Conservation (phyloP, 106 monocot species). For the Chionographis japonica region DNA sequence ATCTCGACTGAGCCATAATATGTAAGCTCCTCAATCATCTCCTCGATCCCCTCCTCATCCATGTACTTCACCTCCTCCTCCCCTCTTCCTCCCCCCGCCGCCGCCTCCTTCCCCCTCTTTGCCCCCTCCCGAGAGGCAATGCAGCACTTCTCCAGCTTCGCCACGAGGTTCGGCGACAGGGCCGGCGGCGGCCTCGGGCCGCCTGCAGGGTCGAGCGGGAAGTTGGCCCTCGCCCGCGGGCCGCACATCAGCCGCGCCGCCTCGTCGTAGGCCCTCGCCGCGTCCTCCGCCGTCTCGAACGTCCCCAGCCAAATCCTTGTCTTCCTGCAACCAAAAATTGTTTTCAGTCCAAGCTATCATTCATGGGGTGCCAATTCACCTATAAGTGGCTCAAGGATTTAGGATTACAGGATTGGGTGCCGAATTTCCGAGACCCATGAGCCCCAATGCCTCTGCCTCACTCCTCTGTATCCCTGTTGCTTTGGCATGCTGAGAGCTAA, state of each 20-base stretch:
- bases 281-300: conserved; percentile 87
- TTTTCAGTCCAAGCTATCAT: neutral
- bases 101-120: neutral
- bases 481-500: conserved; percentile 31
- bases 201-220: conserved; percentile 31
- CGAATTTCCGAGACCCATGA: conserved; percentile 84
- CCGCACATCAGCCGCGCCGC: conserved; percentile 86
- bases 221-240: conserved; percentile 67
- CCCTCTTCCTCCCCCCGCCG: neutral
- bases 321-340: conserved; percentile 44
- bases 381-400: neutral
- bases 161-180: conserved; percentile 65
- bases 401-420: conserved; percentile 56
- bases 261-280: conserved; percentile 93
- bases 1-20: conserved; percentile 83
- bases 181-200: conserved; percentile 1
- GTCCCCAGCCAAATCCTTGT: conserved; percentile 96
- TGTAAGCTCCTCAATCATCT: conserved; percentile 96
- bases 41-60: conserved; percentile 46
- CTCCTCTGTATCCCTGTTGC: conserved; percentile 62
- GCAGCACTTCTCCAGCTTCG: conserved; percentile 83
- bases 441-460: conserved; percentile 78
- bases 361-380: neutral
- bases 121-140: conserved; percentile 15
- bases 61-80: conserved; percentile 11